These are phyloP conservation scores for Trichophyton verrucosum DNA, from an alignment of 2,329 filamentous ascomycete species.

Conservation along the genomic window DNA sequence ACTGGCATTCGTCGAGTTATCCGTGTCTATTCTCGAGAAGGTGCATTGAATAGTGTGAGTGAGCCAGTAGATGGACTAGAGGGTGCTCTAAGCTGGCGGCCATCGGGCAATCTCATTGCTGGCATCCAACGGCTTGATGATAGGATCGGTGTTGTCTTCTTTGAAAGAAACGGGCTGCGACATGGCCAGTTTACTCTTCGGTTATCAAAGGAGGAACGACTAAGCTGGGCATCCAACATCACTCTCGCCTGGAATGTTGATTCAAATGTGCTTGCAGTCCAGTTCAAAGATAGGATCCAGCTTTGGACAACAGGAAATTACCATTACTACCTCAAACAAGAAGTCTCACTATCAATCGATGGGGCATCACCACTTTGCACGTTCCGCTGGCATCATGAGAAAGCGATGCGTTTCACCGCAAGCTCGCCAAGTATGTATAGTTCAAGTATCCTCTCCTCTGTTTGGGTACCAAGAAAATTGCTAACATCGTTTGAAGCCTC, in stretches of 20 bases:
- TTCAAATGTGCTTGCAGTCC: conserved; percentile 79
- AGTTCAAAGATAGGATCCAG: conserved; percentile 62
- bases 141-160: conserved; percentile 76
- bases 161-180: conserved; percentile 92
- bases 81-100: conserved; percentile 76
- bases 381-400: conserved; percentile 71
- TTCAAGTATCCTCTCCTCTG: conserved; percentile 13
- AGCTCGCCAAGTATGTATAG: conserved; percentile 42
- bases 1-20: conserved; percentile 60
- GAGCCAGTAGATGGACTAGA: conserved; percentile 93
- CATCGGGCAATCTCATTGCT: conserved; percentile 82
- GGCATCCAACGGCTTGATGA: conserved; percentile 60
- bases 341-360: conserved; percentile 43
- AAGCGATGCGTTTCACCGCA: conserved; percentile 55
- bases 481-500: conserved; percentile 23
- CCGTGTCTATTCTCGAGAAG: conserved; percentile 81
- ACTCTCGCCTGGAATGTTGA: conserved; percentile 77
- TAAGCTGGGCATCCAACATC: conserved; percentile 46
- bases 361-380: conserved; percentile 17
- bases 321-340: conserved; percentile 94
- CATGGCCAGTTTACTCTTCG: conserved; percentile 87
- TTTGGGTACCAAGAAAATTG: conserved; percentile 4
- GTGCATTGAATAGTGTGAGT: conserved; percentile 79
- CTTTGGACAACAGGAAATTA: conserved; percentile 97
- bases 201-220: conserved; percentile 46